Conservation (phyloP, 2,329 filamentous ascomycete genomes). For the Trichothecium sympodiale region DNA sequence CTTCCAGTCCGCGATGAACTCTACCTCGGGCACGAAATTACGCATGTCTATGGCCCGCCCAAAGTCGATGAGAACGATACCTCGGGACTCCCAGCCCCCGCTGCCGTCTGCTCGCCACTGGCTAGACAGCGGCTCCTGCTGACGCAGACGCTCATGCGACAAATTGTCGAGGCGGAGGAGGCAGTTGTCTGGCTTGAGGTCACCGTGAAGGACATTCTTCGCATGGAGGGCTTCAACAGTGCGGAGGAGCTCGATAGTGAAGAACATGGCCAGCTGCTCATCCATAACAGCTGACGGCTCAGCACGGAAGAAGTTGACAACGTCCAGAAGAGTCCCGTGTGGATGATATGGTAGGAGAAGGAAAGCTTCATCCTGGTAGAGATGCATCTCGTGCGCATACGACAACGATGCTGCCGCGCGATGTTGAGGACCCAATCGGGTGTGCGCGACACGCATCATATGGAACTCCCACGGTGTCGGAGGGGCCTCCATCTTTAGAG, state of each 20-base stretch:
- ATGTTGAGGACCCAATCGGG: conserved; percentile 59
- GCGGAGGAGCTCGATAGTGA: conserved; percentile 80
- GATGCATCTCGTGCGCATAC: conserved; percentile 77
- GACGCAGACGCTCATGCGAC: conserved; percentile 1
- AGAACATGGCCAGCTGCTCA: conserved; percentile 89
- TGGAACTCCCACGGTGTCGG: conserved; percentile 92
- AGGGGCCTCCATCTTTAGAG: conserved; percentile 88
- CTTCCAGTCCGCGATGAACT: conserved; percentile 93
- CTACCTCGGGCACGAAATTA: conserved; percentile 61
- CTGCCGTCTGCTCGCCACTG: conserved; percentile 65
- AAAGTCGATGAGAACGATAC: conserved; percentile 85
- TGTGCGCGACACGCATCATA: conserved; percentile 76
- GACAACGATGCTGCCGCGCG: conserved; percentile 70
- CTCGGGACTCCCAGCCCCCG: conserved; percentile 70
- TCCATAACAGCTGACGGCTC: conserved; percentile 72
- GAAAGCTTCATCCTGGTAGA: conserved; percentile 84
- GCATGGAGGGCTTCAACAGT: conserved; percentile 80
- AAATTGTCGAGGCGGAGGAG: conserved; percentile 65
- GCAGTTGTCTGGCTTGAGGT: conserved; percentile 93
- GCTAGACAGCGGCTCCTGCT: conserved; percentile 34
- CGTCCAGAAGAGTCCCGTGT: conserved; percentile 87
- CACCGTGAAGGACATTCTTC: conserved; percentile 75
- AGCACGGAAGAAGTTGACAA: conserved; percentile 75
- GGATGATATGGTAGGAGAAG: conserved; percentile 78
- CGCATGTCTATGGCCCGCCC: conserved; percentile 91